Conservation (phyloP, 768 basidiomycete species). For the Lepiota venenata region DNA sequence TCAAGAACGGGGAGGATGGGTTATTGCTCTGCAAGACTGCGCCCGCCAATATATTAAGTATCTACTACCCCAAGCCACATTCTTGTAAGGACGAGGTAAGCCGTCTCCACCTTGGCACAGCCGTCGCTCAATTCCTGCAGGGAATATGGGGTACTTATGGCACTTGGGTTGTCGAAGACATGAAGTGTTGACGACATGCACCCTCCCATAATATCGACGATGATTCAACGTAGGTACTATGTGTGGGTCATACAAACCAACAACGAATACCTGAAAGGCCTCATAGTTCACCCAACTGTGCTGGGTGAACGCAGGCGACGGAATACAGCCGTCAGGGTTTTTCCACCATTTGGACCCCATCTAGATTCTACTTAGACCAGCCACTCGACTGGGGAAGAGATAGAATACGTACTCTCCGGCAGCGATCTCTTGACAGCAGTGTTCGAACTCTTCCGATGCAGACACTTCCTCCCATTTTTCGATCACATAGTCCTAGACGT, state of each 20-base stretch:
- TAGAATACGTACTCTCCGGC: constrained; percentile 59
- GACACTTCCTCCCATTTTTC: constrained; percentile 75
- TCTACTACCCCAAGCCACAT: constrained; percentile 20
- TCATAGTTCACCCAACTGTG: constrained; percentile 17
- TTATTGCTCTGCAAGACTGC: constrained; percentile 24
- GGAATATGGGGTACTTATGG: constrained; percentile 30
- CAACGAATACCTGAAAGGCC: not conserved
- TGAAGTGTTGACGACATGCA: constrained; percentile 17
- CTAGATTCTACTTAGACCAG: constrained; percentile 27
- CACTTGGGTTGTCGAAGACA: constrained; percentile 29
- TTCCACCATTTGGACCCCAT: constrained; percentile 72
- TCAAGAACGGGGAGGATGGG: constrained; percentile 25
- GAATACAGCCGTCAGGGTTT: constrained; percentile 63
- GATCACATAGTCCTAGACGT: constrained; percentile 63
- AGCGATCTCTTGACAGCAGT: constrained; percentile 68
- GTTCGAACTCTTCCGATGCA: constrained; percentile 59
- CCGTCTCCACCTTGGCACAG: not conserved
- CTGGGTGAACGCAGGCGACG: constrained; percentile 61
- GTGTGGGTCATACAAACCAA: constrained; percentile 3
- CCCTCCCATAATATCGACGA: not conserved
- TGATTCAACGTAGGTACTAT: not conserved
- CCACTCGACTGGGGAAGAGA: not conserved
- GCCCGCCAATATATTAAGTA: constrained; percentile 23
- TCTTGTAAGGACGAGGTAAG: constrained; percentile 27
- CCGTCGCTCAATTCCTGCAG: constrained; percentile 15